Conservation (phyloP, 306 rosid genomes). For the Quercus gilva region DNA sequence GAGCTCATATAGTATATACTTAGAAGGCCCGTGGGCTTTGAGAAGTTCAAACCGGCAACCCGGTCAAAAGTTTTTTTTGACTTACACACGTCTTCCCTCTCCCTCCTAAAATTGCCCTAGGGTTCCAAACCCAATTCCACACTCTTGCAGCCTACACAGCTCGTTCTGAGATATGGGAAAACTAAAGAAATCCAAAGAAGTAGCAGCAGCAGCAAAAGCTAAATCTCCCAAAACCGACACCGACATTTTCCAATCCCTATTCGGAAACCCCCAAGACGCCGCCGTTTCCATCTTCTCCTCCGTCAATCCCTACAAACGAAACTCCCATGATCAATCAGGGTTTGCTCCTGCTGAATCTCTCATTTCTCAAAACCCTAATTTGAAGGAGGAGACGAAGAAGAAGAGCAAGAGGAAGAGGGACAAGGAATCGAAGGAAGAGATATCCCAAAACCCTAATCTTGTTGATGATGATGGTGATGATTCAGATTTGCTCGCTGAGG, state of each 20-base stretch:
- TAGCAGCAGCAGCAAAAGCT: neutral
- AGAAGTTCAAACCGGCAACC: too few species aligned
- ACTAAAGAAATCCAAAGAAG: conserved; percentile 41
- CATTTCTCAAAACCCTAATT: conserved; percentile 12
- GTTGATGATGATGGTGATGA: neutral
- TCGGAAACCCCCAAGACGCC: conserved; percentile 36
- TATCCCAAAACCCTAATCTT: neutral
- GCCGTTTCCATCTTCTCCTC: conserved; percentile 67
- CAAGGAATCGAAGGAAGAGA: too few species aligned
- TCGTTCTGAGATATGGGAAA: conserved; percentile 44
- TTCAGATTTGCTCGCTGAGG: conserved; percentile 25
- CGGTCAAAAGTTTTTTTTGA: neutral
- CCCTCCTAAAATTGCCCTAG: neutral
- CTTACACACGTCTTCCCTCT: neutral
- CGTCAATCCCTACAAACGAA: conserved; percentile 60
- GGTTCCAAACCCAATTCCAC: neutral
- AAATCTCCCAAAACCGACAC: conserved; percentile 24
- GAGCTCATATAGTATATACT: too few species aligned
- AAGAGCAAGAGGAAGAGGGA: conserved; percentile 23
- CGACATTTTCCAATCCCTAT: conserved; percentile 51
- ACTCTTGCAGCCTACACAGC: neutral
- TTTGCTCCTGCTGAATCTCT: neutral
- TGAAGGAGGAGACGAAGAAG: conserved; percentile 37
- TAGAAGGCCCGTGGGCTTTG: too few species aligned
- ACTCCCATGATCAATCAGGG: conserved; percentile 23